These are phyloP conservation scores for Suhomyces panamericanus DNA, from an alignment of 1,139 yeast species.

Conservation along the genomic window DNA sequence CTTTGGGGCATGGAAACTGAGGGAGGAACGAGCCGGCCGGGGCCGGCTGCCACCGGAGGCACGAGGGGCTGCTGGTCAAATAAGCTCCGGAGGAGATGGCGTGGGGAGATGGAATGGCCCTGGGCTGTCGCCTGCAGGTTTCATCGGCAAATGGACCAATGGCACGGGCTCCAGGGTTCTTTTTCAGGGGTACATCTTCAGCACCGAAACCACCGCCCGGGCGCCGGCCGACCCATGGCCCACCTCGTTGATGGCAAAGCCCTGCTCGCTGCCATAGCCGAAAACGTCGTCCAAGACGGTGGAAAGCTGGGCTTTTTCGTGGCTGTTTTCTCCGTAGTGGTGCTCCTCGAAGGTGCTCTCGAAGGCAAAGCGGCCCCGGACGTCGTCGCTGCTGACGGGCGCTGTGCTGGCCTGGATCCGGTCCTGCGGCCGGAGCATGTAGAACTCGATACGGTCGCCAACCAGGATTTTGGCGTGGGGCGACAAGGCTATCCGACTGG, in stretches of 20 bases:
- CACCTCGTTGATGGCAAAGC: constrained; percentile 40
- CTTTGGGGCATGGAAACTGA: no score
- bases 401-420: constrained; percentile 14
- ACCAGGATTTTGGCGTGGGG: constrained; percentile 48
- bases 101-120: not conserved
- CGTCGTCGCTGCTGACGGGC: not conserved
- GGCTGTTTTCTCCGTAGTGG: constrained; percentile 12
- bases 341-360: constrained; percentile 39
- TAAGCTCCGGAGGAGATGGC: not conserved
- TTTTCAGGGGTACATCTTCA: no score
- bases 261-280: constrained; percentile 51
- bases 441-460: constrained; percentile 52
- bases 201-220: not conserved
- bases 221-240: constrained; percentile 50
- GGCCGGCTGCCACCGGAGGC: not conserved
- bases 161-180: not conserved
- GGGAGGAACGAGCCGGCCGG: not conserved
- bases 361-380: constrained; percentile 8
- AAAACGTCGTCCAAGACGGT: constrained; percentile 24
- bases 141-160: not conserved
- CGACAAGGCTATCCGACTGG: constrained; percentile 58
- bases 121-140: not conserved
- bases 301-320: not conserved
- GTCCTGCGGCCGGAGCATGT: constrained; percentile 45
- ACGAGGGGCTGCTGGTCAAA: no score